These are phyloP conservation scores for Aspergillus ostianus DNA, from an alignment of 495 filamentous ascomycete genomes.

Conservation along the genomic window DNA sequence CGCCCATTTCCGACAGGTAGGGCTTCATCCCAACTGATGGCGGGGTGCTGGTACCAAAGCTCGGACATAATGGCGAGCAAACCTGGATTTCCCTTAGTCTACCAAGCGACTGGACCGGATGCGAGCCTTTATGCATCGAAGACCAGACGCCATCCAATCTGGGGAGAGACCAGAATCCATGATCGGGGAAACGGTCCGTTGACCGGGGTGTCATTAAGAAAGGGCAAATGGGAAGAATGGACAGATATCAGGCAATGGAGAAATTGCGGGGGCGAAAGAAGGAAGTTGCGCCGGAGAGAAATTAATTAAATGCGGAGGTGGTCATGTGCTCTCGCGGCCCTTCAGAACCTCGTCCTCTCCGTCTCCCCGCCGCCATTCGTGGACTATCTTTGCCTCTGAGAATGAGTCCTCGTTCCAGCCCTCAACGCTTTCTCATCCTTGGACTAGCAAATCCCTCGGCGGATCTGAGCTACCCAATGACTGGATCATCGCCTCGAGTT, in stretches of 20 bases:
- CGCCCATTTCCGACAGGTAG: constrained; percentile 53
- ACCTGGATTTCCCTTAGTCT: background rate
- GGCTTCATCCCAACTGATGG: constrained; percentile 24
- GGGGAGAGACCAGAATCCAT: background rate
- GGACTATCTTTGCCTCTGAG: too few relatives aligned
- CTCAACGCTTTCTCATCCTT: too few relatives aligned
- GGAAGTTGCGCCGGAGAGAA: background rate
- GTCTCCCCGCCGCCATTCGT: too few relatives aligned
- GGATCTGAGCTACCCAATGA: background rate
- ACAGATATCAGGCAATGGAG: too few relatives aligned
- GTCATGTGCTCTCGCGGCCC: background rate
- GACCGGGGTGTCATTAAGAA: background rate
- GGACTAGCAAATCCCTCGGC: background rate
- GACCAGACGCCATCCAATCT: background rate
- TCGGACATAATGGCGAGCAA: constrained; percentile 22
- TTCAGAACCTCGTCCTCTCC: background rate
- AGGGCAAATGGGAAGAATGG: background rate
- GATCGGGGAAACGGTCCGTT: background rate
- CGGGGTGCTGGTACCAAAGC: constrained; percentile 33
- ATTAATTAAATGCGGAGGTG: background rate
- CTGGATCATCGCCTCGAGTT: background rate
- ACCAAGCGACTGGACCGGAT: background rate
- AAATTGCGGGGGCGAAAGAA: background rate
- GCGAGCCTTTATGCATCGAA: background rate
- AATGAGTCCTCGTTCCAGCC: too few relatives aligned